Evolutionary conservation across 495 filamentous ascomycete genomes (phyloP).

Genomic region (Lasiosphaeria miniovina): DNA sequence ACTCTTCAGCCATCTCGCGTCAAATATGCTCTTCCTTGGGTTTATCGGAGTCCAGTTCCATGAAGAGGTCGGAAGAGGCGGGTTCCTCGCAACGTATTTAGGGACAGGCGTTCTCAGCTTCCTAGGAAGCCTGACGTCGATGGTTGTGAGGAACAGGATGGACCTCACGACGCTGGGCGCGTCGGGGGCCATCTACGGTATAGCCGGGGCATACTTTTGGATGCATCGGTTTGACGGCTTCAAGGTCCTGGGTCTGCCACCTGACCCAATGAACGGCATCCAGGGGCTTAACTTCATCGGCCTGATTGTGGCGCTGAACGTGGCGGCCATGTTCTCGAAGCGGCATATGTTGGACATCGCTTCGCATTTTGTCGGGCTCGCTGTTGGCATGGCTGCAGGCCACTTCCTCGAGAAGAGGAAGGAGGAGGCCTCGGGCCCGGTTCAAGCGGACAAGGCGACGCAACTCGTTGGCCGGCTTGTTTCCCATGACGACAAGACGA

Average conservation of each 20-base stretch:
- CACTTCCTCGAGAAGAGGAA: constrained; percentile 30
- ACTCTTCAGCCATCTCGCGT: constrained; percentile 51
- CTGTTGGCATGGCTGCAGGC: constrained; percentile 45
- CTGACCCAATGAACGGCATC: constrained; percentile 48
- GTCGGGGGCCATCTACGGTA: constrained; percentile 66
- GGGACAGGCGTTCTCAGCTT: constrained; percentile 64
- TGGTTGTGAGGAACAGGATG: constrained; percentile 49
- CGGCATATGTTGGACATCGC: constrained; percentile 55
- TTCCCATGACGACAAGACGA: too few relatives aligned
- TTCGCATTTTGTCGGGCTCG: constrained; percentile 70
- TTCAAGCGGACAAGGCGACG: not conserved
- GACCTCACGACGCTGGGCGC: constrained; percentile 59
- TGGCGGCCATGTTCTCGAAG: constrained; percentile 39
- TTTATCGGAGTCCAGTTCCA: constrained; percentile 58
- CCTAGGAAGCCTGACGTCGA: constrained; percentile 56
- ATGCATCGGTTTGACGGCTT: constrained; percentile 55
- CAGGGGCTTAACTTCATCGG: constrained; percentile 49
- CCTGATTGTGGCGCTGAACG: constrained; percentile 44
- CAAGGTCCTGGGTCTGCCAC: constrained; percentile 50
- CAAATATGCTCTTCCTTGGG: constrained; percentile 66
- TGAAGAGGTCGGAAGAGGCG: constrained; percentile 82
- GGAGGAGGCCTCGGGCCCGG: constrained; percentile 12
- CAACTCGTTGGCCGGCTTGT: not conserved
- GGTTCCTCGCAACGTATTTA: constrained; percentile 78
- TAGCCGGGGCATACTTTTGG: constrained; percentile 67